phyloP scores from a whole-genome alignment of 23 red algal genomes.

The Cyanidium caldarium region DNA sequence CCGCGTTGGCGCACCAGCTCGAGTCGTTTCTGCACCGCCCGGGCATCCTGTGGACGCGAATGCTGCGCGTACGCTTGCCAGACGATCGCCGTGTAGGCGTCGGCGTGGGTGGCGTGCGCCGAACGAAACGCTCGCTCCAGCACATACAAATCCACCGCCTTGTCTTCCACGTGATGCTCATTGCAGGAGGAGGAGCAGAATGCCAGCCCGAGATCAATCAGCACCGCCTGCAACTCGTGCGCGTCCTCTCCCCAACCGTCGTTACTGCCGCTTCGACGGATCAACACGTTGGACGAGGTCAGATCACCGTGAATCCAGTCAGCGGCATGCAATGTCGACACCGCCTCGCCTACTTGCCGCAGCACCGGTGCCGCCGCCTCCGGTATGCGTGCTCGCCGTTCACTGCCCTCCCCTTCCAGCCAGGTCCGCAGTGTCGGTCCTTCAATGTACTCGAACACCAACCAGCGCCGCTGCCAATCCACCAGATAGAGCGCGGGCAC shows the following conservation, averaged over 20 bases:
- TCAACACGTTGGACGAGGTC: not conserved
- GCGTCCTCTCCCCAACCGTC: too few species aligned
- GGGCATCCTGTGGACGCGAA: not conserved
- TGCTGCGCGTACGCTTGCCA: not conserved
- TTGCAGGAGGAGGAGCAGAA: not conserved
- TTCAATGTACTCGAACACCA: not conserved
- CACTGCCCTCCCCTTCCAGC: too few species aligned
- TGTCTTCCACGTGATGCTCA: not conserved
- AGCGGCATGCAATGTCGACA: not conserved
- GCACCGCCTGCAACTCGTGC: not conserved
- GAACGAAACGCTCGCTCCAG: not conserved
- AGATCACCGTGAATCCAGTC: slow-evolving; percentile 1
- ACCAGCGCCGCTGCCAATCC: not conserved
- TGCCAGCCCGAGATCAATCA: not conserved
- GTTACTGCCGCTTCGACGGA: too few species aligned
- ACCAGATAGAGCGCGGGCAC: not conserved
- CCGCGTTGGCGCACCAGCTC: not conserved
- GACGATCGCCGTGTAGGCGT: not conserved
- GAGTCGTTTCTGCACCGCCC: not conserved
- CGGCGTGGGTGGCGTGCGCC: not conserved
- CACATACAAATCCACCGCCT: slow-evolving; percentile 1
- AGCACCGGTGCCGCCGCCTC: not conserved
- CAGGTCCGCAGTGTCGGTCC: not conserved
- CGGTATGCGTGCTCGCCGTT: too few species aligned
- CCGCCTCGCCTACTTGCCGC: not conserved